Conservation (phyloP, 176 grass and related monocot species). For the Thinopyrum elongatum region DNA sequence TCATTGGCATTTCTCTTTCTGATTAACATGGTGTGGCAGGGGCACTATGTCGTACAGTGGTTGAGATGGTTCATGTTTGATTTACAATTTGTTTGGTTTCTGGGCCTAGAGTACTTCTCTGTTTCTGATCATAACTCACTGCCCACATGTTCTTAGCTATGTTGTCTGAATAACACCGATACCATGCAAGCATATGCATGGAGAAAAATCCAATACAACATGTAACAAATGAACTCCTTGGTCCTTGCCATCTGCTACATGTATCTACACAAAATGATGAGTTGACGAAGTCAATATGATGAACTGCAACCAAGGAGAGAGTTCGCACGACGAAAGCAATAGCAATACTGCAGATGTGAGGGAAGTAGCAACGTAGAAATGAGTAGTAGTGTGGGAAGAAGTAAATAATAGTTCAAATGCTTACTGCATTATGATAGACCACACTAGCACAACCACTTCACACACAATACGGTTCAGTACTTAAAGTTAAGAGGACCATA, state of each 20-base stretch:
- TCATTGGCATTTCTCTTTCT: not conserved
- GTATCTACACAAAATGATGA: not conserved
- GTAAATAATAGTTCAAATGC: not conserved
- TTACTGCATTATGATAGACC: not conserved
- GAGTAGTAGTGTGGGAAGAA: not conserved
- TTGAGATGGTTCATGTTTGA: conserved; percentile 13
- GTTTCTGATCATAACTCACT: not conserved
- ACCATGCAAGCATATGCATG: not conserved
- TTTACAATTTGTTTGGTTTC: not conserved
- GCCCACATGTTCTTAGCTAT: not conserved
- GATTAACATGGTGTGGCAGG: not conserved
- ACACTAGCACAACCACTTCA: not conserved
- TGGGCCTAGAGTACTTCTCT: conserved; percentile 3
- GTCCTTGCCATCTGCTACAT: not conserved
- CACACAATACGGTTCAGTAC: not conserved
- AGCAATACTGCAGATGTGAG: not conserved
- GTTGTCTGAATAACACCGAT: not conserved
- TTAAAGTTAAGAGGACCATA: not conserved
- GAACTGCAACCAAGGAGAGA: not conserved
- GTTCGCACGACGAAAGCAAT: not conserved
- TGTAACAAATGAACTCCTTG: not conserved
- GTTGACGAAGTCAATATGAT: not conserved
- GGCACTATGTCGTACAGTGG: not conserved
- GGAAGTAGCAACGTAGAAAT: conserved; percentile 4
- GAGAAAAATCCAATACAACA: not conserved